These are phyloP conservation scores for Cryptomeria japonica DNA, from an alignment of 75 land plant genomes.

Conservation along the genomic window DNA sequence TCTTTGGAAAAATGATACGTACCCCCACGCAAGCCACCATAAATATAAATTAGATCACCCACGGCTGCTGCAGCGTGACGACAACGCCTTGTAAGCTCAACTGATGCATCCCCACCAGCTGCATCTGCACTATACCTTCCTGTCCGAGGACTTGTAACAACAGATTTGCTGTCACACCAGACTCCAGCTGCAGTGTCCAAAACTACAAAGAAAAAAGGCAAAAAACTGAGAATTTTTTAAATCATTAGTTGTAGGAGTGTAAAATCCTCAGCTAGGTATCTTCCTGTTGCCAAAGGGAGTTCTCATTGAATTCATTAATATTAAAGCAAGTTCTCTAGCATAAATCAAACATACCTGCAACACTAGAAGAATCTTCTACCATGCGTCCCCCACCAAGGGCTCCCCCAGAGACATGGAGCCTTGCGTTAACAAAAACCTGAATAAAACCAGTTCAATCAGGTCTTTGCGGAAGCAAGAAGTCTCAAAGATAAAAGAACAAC, in stretches of 20 bases:
- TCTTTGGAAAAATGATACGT: slow-evolving; percentile 13
- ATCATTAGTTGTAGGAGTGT: not conserved
- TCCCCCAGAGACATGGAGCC: slow-evolving; percentile 98
- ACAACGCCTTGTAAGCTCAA: slow-evolving; percentile 94
- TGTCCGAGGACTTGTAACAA: slow-evolving; percentile 93
- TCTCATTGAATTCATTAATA: not conserved
- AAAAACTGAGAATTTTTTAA: not conserved
- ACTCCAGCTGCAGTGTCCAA: slow-evolving; percentile 99
- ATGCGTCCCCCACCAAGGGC: slow-evolving; percentile 99
- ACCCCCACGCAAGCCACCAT: slow-evolving; percentile 99
- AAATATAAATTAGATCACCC: slow-evolving; percentile 90
- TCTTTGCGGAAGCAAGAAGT: not conserved
- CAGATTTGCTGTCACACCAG: slow-evolving; percentile 96
- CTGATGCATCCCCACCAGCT: slow-evolving; percentile 94
- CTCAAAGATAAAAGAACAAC: not conserved
- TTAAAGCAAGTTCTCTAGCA: not conserved
- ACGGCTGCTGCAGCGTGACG: slow-evolving; percentile 99
- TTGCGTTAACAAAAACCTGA: slow-evolving; percentile 97
- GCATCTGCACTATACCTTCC: slow-evolving; percentile 97
- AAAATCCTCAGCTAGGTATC: not conserved
- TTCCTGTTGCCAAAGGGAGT: not conserved
- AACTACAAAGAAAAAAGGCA: slow-evolving; percentile 44
- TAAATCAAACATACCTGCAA: slow-evolving; percentile 67
- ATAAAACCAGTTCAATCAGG: not conserved
- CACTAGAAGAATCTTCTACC: slow-evolving; percentile 97